Conservation (phyloP, 352 stramenopile species). For the Halophytophthora batemanensis region DNA sequence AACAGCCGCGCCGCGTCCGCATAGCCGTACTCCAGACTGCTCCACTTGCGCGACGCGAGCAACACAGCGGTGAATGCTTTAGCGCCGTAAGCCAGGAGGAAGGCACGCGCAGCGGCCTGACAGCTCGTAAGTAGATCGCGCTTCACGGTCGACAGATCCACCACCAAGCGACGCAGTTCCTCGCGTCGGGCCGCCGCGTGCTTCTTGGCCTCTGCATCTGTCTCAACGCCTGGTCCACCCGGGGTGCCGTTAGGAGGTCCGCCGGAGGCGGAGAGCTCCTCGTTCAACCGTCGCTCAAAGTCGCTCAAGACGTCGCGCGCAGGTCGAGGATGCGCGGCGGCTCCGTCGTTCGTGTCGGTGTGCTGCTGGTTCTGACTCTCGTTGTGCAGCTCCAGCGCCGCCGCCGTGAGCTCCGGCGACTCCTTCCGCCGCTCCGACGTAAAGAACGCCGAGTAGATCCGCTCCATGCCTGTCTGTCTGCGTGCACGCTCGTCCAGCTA, state of each 20-base stretch:
- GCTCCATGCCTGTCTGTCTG: constrained; percentile 49
- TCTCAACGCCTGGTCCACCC: constrained; percentile 12
- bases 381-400: constrained; percentile 66
- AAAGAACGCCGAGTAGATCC: constrained; percentile 87
- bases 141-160: constrained; percentile 29
- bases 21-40: constrained; percentile 70
- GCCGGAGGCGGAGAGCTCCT: background rate
- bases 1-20: constrained; percentile 70
- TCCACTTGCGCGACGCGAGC: constrained; percentile 77
- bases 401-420: constrained; percentile 49
- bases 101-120: constrained; percentile 47
- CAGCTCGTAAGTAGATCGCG: constrained; percentile 48
- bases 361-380: constrained; percentile 31
- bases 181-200: constrained; percentile 30
- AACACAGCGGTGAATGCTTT: constrained; percentile 83
- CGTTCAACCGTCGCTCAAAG: background rate
- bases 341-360: constrained; percentile 2
- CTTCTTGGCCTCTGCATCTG: constrained; percentile 16
- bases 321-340: too few relatives aligned
- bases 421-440: constrained; percentile 39
- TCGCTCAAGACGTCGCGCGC: background rate
- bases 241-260: background rate
- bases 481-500: too few relatives aligned
- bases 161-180: constrained; percentile 30
- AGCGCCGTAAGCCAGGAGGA: constrained; percentile 73